Percentiles rank a stretch among this genome's conserved stretches.
phyloP scores from a whole-genome alignment of 148 eudicot genomes.

The Rhododendron mucronatum region DNA sequence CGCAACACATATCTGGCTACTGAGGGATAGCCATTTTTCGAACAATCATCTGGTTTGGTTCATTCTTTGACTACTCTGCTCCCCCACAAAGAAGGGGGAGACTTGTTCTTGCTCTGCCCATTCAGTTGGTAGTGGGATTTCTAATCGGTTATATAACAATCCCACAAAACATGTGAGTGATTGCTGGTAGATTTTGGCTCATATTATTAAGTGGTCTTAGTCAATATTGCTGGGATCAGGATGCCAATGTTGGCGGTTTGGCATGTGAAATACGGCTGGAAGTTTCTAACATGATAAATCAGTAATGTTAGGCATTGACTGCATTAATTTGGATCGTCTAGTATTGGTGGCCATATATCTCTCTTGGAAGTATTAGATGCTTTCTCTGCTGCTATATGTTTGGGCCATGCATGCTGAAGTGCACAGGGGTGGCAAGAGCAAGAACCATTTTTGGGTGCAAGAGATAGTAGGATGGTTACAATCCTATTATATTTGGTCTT shows the following conservation, averaged over 20 bases:
- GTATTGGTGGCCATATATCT: neutral
- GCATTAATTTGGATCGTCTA: neutral
- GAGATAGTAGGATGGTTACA: neutral
- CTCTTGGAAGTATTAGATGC: neutral
- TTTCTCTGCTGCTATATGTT: neutral
- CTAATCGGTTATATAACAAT: neutral
- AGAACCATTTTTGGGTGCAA: neutral
- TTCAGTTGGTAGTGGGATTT: neutral
- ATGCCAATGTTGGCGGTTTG: neutral
- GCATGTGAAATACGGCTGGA: neutral
- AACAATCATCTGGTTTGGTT: neutral
- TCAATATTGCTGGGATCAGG: neutral
- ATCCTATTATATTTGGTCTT: neutral
- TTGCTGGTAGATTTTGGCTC: neutral
- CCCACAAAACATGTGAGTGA: neutral
- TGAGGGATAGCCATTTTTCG: neutral
- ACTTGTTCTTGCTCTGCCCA: neutral
- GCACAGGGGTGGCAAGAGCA: neutral
- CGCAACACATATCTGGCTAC: neutral
- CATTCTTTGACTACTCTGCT: neutral
- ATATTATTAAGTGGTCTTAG: neutral
- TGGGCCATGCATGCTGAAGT: neutral
- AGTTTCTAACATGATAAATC: neutral
- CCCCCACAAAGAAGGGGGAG: neutral
- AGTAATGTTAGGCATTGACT: neutral